These are phyloP conservation scores for Annulohypoxylon bovei DNA, from an alignment of 495 filamentous ascomycete species.

Conservation along the genomic window DNA sequence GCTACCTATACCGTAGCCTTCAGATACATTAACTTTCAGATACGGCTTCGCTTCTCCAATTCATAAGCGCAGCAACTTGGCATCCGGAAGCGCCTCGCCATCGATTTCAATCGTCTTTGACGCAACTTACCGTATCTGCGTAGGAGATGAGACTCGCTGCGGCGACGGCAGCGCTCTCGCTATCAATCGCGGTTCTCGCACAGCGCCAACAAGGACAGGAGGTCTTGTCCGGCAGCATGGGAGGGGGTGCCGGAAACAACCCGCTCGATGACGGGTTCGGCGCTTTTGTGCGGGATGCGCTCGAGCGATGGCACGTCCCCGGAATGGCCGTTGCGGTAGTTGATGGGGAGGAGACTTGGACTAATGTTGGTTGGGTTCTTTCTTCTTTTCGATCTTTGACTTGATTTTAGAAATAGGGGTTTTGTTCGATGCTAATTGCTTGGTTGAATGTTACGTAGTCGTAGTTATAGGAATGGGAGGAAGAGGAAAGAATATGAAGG, in stretches of 20 bases:
- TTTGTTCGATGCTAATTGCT: no score
- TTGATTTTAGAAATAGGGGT: not conserved
- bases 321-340: constrained; percentile 61
- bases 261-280: constrained; percentile 53
- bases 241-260: constrained; percentile 45
- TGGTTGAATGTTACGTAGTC: no score
- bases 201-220: constrained; percentile 41
- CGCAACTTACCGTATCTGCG: not conserved
- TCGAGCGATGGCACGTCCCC: constrained; percentile 62
- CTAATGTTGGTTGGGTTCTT: constrained; percentile 51
- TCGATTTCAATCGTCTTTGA: no score
- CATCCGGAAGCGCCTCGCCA: not conserved
- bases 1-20: not conserved
- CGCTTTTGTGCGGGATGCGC: constrained; percentile 45
- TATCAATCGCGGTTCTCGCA: constrained; percentile 38
- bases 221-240: constrained; percentile 18
- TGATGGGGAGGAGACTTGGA: constrained; percentile 53
- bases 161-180: not conserved
- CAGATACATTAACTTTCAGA: not conserved
- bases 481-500: not conserved
- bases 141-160: not conserved
- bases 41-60: not conserved
- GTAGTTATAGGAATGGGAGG: not conserved
- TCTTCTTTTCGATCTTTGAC: not conserved
- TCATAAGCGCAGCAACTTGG: not conserved